Conservation (phyloP, 2,329 filamentous ascomycete genomes). For the Dactylellina cionopaga region DNA sequence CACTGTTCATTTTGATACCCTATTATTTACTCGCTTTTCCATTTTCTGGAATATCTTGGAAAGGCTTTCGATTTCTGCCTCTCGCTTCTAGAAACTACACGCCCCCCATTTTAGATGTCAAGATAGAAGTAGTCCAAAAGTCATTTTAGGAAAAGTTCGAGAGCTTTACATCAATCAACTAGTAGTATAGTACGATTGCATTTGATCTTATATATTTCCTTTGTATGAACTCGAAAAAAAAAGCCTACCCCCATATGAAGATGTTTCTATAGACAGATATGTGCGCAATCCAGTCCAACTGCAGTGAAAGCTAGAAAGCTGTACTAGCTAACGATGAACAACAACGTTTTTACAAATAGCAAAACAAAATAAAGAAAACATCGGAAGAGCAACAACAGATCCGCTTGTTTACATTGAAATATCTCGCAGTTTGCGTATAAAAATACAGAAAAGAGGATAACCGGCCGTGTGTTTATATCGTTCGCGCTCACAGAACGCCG, state of each 20-base stretch:
- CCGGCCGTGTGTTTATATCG: not conserved
- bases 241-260: not conserved
- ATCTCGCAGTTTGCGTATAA: not conserved
- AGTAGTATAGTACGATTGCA: too few species aligned
- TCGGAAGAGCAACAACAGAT: too few species aligned
- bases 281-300: too few species aligned
- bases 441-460: constrained; percentile 18
- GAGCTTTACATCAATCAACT: too few species aligned
- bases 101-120: not conserved
- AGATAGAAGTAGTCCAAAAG: not conserved
- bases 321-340: not conserved
- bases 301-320: not conserved
- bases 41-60: too few species aligned
- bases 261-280: too few species aligned
- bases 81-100: not conserved
- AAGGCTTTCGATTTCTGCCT: too few species aligned
- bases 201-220: too few species aligned
- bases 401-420: too few species aligned
- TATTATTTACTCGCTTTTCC: too few species aligned
- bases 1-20: too few species aligned
- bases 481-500: constrained; percentile 42
- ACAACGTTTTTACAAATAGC: not conserved
- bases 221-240: too few species aligned
- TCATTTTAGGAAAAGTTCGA: not conserved
- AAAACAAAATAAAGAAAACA: not conserved